A percentile compares a stretch with the other conserved stretches of the same genome.
Conservation (phyloP, 129 eudicot genomes). For the Artemisia annua region DNA sequence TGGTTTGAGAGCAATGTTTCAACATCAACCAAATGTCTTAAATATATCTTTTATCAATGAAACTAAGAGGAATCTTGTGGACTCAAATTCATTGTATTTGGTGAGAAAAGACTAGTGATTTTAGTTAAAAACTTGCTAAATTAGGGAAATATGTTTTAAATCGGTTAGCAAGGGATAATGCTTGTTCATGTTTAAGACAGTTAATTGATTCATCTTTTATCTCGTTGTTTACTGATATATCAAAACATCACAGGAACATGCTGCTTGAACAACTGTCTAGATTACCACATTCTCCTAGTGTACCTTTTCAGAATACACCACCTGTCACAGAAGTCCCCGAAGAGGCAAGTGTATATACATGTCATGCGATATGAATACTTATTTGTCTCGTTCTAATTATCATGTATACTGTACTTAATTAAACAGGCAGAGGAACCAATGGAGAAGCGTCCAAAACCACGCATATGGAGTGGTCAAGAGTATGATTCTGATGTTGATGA, state of each 20-base stretch:
- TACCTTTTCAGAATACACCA: slow-evolving; percentile 77
- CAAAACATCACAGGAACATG: slow-evolving; percentile 52
- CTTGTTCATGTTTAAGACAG: too few species aligned
- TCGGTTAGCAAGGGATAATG: too few species aligned
- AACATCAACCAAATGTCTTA: too few species aligned
- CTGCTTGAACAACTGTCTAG: slow-evolving; percentile 82
- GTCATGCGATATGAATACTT: not conserved
- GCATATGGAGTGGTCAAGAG: slow-evolving; percentile 77
- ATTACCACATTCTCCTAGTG: slow-evolving; percentile 85
- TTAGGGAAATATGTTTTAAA: too few species aligned
- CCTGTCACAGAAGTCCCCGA: slow-evolving; percentile 69
- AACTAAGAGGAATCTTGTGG: too few species aligned
- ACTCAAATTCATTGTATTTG: too few species aligned
- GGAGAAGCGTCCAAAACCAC: slow-evolving; percentile 75
- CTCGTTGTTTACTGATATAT: not conserved
- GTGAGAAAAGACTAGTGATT: too few species aligned
- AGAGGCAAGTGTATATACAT: slow-evolving; percentile 44
- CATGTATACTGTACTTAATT: not conserved
- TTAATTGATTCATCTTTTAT: not conserved
- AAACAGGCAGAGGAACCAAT: slow-evolving; percentile 60
- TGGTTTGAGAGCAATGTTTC: too few species aligned
- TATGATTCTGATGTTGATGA: slow-evolving; percentile 78
- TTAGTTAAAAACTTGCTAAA: too few species aligned
- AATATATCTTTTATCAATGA: too few species aligned
- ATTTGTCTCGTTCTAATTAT: slow-evolving; percentile 1